Conservation (phyloP, 2,329 filamentous ascomycete species). For the Pyricularia pennisetigena region DNA sequence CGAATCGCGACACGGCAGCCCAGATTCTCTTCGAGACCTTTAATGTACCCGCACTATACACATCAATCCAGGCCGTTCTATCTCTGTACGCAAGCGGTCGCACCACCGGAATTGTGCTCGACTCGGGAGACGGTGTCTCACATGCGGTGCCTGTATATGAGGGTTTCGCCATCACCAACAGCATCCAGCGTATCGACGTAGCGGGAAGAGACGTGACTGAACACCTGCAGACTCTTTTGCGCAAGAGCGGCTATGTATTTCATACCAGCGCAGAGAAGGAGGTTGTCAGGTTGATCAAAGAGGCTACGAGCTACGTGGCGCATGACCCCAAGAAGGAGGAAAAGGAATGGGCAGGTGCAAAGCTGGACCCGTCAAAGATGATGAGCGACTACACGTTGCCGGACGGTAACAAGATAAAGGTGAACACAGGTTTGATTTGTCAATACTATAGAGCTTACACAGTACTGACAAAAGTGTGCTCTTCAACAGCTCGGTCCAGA, state of each 20-base stretch:
- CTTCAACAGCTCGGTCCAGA: constrained; percentile 69
- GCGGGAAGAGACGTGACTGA: constrained; percentile 99
- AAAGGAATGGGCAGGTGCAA: constrained; percentile 89
- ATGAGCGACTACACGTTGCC: constrained; percentile 73
- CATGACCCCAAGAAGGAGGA: constrained; percentile 99
- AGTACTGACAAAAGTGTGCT: background rate
- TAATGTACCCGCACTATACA: constrained; percentile 99
- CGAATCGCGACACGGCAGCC: constrained; percentile 99
- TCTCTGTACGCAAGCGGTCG: constrained; percentile 99
- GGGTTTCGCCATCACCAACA: constrained; percentile 99
- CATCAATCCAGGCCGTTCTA: constrained; percentile 98
- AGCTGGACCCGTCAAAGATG: constrained; percentile 50
- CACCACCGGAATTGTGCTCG: constrained; percentile 99
- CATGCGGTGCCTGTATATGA: constrained; percentile 99
- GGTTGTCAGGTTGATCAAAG: constrained; percentile 99
- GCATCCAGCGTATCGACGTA: constrained; percentile 99
- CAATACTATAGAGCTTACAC: background rate
- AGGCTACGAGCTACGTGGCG: constrained; percentile 99
- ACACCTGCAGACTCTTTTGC: constrained; percentile 99
- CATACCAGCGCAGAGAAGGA: constrained; percentile 99
- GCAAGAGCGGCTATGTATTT: constrained; percentile 99
- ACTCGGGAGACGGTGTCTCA: constrained; percentile 99
- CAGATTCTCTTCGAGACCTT: constrained; percentile 99
- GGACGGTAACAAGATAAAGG: constrained; percentile 97
- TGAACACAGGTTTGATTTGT: background rate